Base-by-base conservation (phyloP, 106 monocot species). In the Ottelia alismoides region DNA sequence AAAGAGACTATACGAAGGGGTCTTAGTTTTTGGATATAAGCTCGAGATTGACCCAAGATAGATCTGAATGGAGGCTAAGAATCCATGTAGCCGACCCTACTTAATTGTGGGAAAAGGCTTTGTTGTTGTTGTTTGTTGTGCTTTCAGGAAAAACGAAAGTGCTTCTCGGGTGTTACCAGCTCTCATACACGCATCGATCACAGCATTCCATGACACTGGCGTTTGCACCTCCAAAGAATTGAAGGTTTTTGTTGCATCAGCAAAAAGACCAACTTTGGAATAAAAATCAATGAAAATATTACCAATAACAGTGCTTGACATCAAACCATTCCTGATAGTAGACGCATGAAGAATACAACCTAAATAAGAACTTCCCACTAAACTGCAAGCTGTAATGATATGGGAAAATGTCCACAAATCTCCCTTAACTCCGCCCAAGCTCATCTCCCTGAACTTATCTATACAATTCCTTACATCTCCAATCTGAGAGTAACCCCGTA, bases 231-330 rank as follows among this genome's bases (percentile, higher is more conserved):
- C 51, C 57, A 84, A 75, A 0, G 66, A 69, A 22, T 76, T 31
- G 21, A 91, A 91, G 3, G 76, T 60, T 68, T 43, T 67, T 1
- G 22, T 17, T 17, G 84, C 72, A 28, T 75, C 64, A 19, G 35
- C 25, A 0, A 20, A 19, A 20, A 14, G 55, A 48, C 57, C 66
- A 17, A 76, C 62, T 19, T 50, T 65, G 1, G 74, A 45, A 45
- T 81, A 78, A 24, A 84, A 81, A 55, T 73, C 75, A 16, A 91
- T 58, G 12, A 84, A 17, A 16, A 78, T 78, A 55, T 91, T 91
- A 24, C 35, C 58, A 11, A 85, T 75, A 31, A 75, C 84, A 25
- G 64, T 50, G 0, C 62, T 49, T n/a, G 30, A 58, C 22, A 25
- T 20, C 72, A 67, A 84, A 48, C 90, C 84, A 18, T 31, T 50